Evolutionary conservation across 2,329 filamentous ascomycete species (phyloP), one percentile per base, ranked within the genome.

Genomic region (Pseudopithomyces chartarum): DNA sequence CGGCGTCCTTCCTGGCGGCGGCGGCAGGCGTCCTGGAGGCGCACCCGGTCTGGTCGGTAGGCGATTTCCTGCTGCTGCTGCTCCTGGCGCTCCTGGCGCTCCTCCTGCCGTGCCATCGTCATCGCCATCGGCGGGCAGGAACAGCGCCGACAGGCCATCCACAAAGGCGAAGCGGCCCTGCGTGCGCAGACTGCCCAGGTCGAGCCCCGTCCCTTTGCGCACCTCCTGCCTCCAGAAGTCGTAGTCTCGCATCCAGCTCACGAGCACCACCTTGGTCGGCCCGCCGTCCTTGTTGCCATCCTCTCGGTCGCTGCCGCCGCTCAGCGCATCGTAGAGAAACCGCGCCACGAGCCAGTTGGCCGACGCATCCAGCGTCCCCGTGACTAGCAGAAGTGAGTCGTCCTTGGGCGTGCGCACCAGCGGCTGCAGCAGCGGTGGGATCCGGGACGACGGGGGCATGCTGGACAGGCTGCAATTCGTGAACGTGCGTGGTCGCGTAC

Each of bases 181-280:
- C 34, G 80, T 80, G 52, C 78, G 75, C 4, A 88, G 73, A 6
- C 81, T 81, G 17, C 88, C 84, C 49, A 95, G 79, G 75, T 96
- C 91, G 47, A 95, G 70, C 2, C 90, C 90, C 84, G 62, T 89
- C 69, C 92, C 75, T 74, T 88, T 88, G 52, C 85, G 83, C 2
- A 83, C 84, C 48, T 90, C 88, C 2, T 88, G 85, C 60, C 81
- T 87, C 92, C 92, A 97, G 71, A 96, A 96, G 1, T 84, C 79
- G 61, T 84, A 85, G 66, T 94, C 89, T 58, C 91, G 84, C 76
- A 96, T 79, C 76, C 95, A 97, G 78, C 90, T 96, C 56, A 95
- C 87, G 2, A 97, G 80, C 2, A 97, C 81, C 0, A 97, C 76
- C 17, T 73, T 74, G 10, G 39, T 50, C 8, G 63, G 62, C 6